Conservation (phyloP, 139 green algal genomes). For the Closterium sp. region DNA sequence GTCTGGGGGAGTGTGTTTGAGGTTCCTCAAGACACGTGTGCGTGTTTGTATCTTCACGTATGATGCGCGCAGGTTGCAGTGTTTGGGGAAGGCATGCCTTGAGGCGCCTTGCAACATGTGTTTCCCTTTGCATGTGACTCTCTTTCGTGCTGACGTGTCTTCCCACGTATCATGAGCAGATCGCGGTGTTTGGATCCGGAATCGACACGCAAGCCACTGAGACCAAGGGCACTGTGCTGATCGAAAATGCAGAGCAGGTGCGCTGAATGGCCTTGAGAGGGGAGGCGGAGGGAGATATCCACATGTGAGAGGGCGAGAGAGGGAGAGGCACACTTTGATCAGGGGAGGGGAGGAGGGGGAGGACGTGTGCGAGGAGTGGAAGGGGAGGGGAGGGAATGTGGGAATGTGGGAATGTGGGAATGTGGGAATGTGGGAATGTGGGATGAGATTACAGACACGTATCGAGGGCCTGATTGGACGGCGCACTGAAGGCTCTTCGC, state of each 20-base stretch:
- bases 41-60: too few species aligned
- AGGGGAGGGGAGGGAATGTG: too few species aligned
- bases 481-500: neutral
- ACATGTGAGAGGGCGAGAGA: too few species aligned
- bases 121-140: neutral
- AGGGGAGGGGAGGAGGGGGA: too few species aligned
- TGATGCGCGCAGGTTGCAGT: too few species aligned
- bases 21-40: neutral
- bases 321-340: too few species aligned
- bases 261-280: neutral
- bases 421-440: too few species aligned
- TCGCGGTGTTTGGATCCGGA: conserved; percentile 63
- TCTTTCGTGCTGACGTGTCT: neutral
- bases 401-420: too few species aligned
- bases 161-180: conserved; percentile 7
- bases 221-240: conserved; percentile 97
- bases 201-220: conserved; percentile 79
- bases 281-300: neutral
- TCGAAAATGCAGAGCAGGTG: conserved; percentile 68
- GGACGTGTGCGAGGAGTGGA: too few species aligned
- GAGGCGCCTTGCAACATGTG: neutral
- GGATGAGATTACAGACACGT: too few species aligned
- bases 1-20: neutral
- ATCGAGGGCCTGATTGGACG: neutral
- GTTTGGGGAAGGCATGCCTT: too few species aligned